Evolutionary conservation across 1,284 basidiomycete genomes (phyloP), one percentile per base, ranked within the genome.

Genomic region (Entoloma clypeatum): DNA sequence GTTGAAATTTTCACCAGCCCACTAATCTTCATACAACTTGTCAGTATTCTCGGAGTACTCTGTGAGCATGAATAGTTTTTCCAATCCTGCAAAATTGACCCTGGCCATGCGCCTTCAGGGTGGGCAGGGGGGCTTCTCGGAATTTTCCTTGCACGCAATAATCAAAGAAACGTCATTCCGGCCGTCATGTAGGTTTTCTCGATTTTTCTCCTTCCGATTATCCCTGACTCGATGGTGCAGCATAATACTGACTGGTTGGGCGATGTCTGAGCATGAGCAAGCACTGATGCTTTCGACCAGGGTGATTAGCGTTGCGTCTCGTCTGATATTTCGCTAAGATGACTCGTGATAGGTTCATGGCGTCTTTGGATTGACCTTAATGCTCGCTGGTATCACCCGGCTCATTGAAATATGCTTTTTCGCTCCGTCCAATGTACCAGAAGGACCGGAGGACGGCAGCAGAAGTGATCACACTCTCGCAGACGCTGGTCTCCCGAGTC

Each of bases 231-330:
- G 29, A 34, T 18, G 21, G 29, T 16, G 42, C 49, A 92, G 87
- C 45, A 83, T 94, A 49, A 79, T 91, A 43, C 69, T 95, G 46
- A 95, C 92, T 0, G 94, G 94, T 2, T 97, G 91, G 86, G 93
- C 87, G 0, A 95, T 97, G 91, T 87, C 88, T 3, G 83, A 88
- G 28, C 94, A 97, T 53, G 79, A 79, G 2, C 94, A 97, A 67
- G 80, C 77, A 7, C 69, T 93, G 39, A 84, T 82, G 79, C 72
- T 94, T 34, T 90, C 88, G 1, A 88, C 89, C 2, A 84, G 81
- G 68, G 86, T 87, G 22, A 28, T n/a, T 9, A 39, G 6, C 43
- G 14, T 8, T 30, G 19, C 49, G 50, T 45, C 16, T 36, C 3
- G 7, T 23, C 38, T 31, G 32, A 29, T 26, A 3, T 4, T 17